Evolutionary conservation across 164 flowering plant species (phyloP), one percentile per base, ranked within the genome.

Genomic region (Echeveria elegans): DNA sequence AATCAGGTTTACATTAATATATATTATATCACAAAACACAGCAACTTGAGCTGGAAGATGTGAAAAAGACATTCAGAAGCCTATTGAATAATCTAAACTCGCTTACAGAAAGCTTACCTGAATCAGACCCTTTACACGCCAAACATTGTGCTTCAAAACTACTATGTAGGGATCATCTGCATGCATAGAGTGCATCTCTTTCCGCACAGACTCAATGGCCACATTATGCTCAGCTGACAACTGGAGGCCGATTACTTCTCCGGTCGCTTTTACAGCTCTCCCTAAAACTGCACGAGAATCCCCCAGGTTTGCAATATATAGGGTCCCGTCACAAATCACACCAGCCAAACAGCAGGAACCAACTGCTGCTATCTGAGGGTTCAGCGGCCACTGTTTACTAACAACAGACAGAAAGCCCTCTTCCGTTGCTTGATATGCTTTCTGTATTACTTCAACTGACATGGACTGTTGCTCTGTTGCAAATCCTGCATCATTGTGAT

Each of bases 61-160:
- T 8, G 45, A 10, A 41, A 41, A 41, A 8, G 45, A 4, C 1
- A 41, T 8, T 41, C 45, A 10, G 1, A 41, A 41, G 16, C 10
- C 45, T 8, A 41, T 41, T 8, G 2, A 41, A 41, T 41, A 1
- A 36, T 14, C 11, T 5, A 41, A 41, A 41, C 11, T 41, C 10
- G 45, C 5, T 1, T 8, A 8, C 16, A 24, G 26, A 19, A 5
- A 48, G 10, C 40, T 68, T 75, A 83, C 91, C 83, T 86, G 91
- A 72, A 86, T 84, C 29, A 85, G 69, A 41, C 91, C 91, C 77
- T 83, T 86, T 19, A 86, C 87, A 30, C 91, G 88, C 91, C 91
- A 86, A 2, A 86, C 88, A 73, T 86, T 86, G 68, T 83, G 88
- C 79, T 82, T 86, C 40, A 84, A 62, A 58, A 86, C 87, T 23